Evolutionary conservation across 345 rosid genomes (phyloP).

Genomic region (Arabidopsis suecica): DNA sequence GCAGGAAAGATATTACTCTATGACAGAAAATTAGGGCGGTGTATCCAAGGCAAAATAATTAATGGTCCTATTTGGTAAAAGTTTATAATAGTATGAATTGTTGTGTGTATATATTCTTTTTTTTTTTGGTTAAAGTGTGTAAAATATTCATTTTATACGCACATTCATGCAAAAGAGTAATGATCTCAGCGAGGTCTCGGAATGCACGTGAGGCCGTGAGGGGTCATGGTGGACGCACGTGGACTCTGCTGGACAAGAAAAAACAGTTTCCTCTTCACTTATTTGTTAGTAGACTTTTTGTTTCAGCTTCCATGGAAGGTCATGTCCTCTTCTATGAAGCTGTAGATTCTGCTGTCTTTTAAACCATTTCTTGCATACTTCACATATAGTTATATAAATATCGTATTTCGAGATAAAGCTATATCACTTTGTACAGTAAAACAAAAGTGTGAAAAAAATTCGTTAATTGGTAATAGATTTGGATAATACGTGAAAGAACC

Average conservation of each 20-base stretch:
- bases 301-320: constrained; percentile 74
- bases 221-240: constrained; percentile 70
- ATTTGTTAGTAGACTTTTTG: constrained; percentile 71
- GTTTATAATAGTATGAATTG: not conserved
- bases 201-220: constrained; percentile 65
- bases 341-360: constrained; percentile 77
- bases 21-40: not conserved
- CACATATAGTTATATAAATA: constrained; percentile 52
- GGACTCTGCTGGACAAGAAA: constrained; percentile 68
- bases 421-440: constrained; percentile 55
- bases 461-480: not conserved
- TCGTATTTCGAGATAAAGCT: constrained; percentile 72
- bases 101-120: not conserved
- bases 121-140: too few relatives aligned
- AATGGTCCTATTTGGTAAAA: not conserved
- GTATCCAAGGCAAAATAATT: not conserved
- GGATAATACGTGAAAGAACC: not conserved
- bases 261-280: constrained; percentile 67
- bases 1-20: not conserved
- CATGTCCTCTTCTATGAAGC: constrained; percentile 77
- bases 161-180: not conserved
- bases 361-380: constrained; percentile 76
- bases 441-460: not conserved
- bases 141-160: too few relatives aligned
- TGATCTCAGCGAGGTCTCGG: constrained; percentile 63